phyloP scores from a whole-genome alignment of 108 stramenopile genomes.

The Pseudonitzschia pungens region DNA sequence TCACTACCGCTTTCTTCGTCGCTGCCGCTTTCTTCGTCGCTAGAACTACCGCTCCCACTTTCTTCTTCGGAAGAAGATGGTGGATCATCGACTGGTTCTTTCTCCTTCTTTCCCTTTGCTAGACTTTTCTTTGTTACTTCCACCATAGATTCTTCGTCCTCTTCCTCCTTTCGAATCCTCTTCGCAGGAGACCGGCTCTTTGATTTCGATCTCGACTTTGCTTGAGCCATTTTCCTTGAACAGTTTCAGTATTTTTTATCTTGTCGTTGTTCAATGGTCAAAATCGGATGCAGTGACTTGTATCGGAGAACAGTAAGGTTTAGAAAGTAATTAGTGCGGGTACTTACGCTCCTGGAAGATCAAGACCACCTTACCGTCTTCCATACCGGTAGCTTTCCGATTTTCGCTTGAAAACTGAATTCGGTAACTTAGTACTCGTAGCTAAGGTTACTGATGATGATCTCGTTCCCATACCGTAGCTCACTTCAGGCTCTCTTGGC shows the following conservation, averaged over 20 bases:
- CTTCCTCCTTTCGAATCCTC: not conserved
- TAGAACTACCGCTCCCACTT: not conserved
- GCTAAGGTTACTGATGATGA: not conserved
- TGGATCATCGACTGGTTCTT: not conserved
- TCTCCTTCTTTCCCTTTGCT: not conserved
- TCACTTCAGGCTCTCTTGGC: too few relatives aligned
- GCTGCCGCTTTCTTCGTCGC: slow-evolving; percentile 38
- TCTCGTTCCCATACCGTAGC: not conserved
- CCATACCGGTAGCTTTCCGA: not conserved
- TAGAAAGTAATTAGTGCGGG: too few relatives aligned
- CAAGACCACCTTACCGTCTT: too few relatives aligned
- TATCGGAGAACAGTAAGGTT: too few relatives aligned
- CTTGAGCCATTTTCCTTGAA: not conserved
- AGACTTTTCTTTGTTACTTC: not conserved
- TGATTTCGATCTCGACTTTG: not conserved
- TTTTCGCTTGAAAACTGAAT: not conserved
- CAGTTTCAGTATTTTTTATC: not conserved
- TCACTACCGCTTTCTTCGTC: slow-evolving; percentile 33
- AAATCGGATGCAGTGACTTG: too few relatives aligned
- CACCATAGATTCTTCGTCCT: not conserved
- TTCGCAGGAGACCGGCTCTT: not conserved
- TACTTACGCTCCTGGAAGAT: too few relatives aligned
- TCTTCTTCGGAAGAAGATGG: slow-evolving; percentile 1
- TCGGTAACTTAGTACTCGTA: too few relatives aligned
- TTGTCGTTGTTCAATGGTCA: not conserved